Percentiles rank a stretch among this genome's conserved stretches.
Conservation (phyloP, 371 early-diverging fungal species). For the Choanephora cucurbitarum region DNA sequence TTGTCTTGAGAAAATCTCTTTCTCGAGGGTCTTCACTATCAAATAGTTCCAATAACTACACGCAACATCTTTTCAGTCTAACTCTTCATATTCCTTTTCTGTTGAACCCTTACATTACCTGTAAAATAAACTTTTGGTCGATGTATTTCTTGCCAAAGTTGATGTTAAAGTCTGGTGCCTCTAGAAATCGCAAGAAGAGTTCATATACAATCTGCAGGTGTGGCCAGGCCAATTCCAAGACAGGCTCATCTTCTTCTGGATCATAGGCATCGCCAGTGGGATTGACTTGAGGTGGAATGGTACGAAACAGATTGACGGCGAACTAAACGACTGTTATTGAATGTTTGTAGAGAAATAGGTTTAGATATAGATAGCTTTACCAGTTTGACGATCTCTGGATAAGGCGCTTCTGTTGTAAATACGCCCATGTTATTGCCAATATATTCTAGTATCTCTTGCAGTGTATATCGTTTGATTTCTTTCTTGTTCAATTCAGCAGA, state of each 20-base stretch:
- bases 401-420: constrained; percentile 80
- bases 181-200: constrained; percentile 95
- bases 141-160: constrained; percentile 69
- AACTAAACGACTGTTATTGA: constrained; percentile 55
- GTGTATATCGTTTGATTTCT: constrained; percentile 89
- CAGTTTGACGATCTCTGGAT: constrained; percentile 91
- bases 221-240: constrained; percentile 95
- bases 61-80: not conserved
- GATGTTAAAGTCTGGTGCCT: constrained; percentile 95
- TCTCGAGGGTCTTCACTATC: constrained; percentile 98
- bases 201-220: constrained; percentile 97
- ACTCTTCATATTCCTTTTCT: not conserved
- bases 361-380: constrained; percentile 56
- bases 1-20: constrained; percentile 96
- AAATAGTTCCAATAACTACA: constrained; percentile 88
- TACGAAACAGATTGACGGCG: constrained; percentile 89
- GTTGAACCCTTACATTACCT: constrained; percentile 22
- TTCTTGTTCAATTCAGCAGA: constrained; percentile 86
- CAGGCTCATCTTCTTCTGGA: constrained; percentile 98
- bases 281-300: constrained; percentile 92
- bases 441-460: constrained; percentile 92
- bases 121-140: constrained; percentile 28
- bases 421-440: constrained; percentile 83
- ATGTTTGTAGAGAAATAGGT: not conserved
- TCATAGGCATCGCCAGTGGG: constrained; percentile 94